Evolutionary conservation across 495 filamentous ascomycete species (phyloP).

Genomic region (Hypoxylon crocopeplum): DNA sequence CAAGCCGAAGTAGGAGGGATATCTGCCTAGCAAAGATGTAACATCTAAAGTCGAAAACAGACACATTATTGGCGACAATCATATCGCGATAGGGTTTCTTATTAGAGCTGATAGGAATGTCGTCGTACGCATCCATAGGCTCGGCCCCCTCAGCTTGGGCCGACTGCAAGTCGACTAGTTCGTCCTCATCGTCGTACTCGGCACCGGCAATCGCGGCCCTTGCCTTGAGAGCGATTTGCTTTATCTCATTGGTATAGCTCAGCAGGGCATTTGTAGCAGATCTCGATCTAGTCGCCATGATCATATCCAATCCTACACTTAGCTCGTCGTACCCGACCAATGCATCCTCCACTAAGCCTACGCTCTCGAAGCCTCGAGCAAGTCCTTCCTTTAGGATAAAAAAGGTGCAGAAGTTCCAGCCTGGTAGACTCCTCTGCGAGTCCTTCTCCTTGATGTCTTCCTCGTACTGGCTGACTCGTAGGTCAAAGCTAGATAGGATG

Average conservation of each 20-base stretch:
- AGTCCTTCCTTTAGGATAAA: conserved; percentile 97
- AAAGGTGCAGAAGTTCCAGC: conserved; percentile 99
- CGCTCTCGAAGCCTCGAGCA: conserved; percentile 92
- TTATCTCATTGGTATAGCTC: conserved; percentile 73
- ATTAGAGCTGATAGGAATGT: conserved; percentile 71
- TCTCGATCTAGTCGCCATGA: conserved; percentile 65
- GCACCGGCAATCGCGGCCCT: conserved; percentile 40
- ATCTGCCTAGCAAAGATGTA: conserved; percentile 94
- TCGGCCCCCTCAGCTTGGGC: conserved; percentile 40
- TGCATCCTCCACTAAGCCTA: conserved; percentile 94
- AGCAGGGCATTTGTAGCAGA: conserved; percentile 60
- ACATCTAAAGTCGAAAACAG: conserved; percentile 93
- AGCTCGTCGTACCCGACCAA: conserved; percentile 93
- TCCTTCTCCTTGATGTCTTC: conserved; percentile 96
- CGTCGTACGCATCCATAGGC: conserved; percentile 44
- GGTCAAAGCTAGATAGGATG: conserved; percentile 89
- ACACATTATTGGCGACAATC: conserved; percentile 94
- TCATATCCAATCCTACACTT: conserved; percentile 79
- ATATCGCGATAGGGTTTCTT: conserved; percentile 89
- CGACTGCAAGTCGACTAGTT: conserved; percentile 55
- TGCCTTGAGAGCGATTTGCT: conserved; percentile 61
- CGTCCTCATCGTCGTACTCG: conserved; percentile 50
- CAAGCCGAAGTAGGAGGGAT: conserved; percentile 80
- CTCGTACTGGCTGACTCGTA: conserved; percentile 91
- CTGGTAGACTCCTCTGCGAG: conserved; percentile 83